These are phyloP conservation scores for Mycena filopes DNA, from an alignment of 768 basidiomycete genomes.

Conservation along the genomic window DNA sequence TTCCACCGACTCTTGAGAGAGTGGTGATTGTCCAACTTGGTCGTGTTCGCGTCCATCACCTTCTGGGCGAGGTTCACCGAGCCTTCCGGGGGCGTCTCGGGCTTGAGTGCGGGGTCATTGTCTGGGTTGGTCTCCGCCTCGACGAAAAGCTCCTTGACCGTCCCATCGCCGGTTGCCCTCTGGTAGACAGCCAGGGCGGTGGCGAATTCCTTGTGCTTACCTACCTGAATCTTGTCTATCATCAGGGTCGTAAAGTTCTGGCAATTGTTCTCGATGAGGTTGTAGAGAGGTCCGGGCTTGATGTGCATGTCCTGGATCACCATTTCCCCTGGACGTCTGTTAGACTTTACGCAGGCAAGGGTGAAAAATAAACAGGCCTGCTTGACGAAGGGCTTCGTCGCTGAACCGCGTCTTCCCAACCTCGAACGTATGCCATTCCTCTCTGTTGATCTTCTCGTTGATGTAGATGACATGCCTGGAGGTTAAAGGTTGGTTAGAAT, in stretches of 20 bases:
- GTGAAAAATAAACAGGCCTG: not conserved
- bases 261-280: constrained; percentile 31
- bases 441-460: constrained; percentile 22
- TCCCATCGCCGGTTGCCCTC: not conserved
- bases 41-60: too few relatives aligned
- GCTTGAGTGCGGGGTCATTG: too few relatives aligned
- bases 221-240: constrained; percentile 22
- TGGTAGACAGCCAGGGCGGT: constrained; percentile 17
- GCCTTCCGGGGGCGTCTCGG: too few relatives aligned
- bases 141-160: too few relatives aligned
- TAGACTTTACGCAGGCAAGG: not conserved
- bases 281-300: constrained; percentile 20
- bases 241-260: constrained; percentile 23
- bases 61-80: too few relatives aligned
- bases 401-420: constrained; percentile 27
- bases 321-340: constrained; percentile 19
- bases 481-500: too few relatives aligned
- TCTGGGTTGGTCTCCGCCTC: too few relatives aligned
- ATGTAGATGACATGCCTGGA: constrained; percentile 29
- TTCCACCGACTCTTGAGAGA: too few relatives aligned
- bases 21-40: too few relatives aligned
- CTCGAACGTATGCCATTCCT: constrained; percentile 27
- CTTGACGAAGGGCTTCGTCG: constrained; percentile 26
- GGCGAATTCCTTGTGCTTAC: constrained; percentile 27
- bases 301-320: constrained; percentile 20